Evolutionary conservation across 345 rosid species (phyloP).

Genomic region (Erodium maritimum): DNA sequence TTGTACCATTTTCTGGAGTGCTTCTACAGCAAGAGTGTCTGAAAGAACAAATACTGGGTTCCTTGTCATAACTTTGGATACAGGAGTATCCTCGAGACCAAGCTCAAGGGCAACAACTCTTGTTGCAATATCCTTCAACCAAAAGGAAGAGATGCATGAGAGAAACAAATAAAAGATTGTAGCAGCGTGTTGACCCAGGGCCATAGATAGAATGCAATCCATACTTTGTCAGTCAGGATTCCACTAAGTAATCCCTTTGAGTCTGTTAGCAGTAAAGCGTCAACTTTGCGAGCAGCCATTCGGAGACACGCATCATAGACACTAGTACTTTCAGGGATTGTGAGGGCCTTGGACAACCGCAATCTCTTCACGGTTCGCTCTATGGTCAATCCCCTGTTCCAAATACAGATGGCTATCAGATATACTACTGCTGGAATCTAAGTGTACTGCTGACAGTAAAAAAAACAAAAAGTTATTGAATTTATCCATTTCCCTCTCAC

Average conservation of each 20-base stretch:
- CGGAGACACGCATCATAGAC: slow-evolving; percentile 80
- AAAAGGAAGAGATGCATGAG: neutral
- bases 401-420: neutral
- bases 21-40: slow-evolving; percentile 94
- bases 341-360: slow-evolving; percentile 84
- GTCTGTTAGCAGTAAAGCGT: slow-evolving; percentile 86
- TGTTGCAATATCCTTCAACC: slow-evolving; percentile 65
- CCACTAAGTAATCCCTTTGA: slow-evolving; percentile 93
- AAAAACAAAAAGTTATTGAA: too few species aligned
- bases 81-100: slow-evolving; percentile 77
- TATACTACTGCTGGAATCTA: neutral
- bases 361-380: slow-evolving; percentile 89
- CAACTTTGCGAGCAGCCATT: slow-evolving; percentile 91
- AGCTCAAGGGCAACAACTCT: slow-evolving; percentile 81
- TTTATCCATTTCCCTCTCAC: too few species aligned
- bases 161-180: too few species aligned
- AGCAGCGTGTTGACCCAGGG: neutral
- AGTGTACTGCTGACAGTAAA: too few species aligned
- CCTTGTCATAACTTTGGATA: slow-evolving; percentile 90
- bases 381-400: slow-evolving; percentile 67
- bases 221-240: slow-evolving; percentile 94
- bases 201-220: neutral
- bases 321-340: slow-evolving; percentile 73
- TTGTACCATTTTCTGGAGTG: slow-evolving; percentile 97
- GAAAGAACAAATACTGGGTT: slow-evolving; percentile 91